phyloP scores from a whole-genome alignment of 768 basidiomycete genomes.

The Leucosporidium creatinivorum region DNA sequence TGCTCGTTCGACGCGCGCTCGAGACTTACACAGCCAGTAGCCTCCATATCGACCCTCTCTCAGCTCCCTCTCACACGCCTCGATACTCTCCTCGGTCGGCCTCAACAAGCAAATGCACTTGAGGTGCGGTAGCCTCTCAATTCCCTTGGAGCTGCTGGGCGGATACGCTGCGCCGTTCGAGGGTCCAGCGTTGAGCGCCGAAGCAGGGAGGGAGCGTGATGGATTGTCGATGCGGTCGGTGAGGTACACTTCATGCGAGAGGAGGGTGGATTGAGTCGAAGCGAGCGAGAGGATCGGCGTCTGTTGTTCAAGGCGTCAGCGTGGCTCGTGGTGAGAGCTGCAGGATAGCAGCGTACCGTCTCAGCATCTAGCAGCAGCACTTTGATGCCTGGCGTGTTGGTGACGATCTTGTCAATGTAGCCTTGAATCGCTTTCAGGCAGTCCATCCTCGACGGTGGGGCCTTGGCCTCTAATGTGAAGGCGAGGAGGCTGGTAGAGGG shows the following conservation, averaged over 20 bases:
- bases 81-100: slow-evolving; percentile 70
- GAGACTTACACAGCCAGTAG: slow-evolving; percentile 96
- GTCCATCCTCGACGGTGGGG: slow-evolving; percentile 59
- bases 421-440: slow-evolving; percentile 90
- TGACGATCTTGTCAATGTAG: slow-evolving; percentile 82
- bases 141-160: slow-evolving; percentile 44
- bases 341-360: slow-evolving; percentile 55
- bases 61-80: slow-evolving; percentile 73
- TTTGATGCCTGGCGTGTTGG: slow-evolving; percentile 73
- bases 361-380: slow-evolving; percentile 88
- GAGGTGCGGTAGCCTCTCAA: slow-evolving; percentile 90
- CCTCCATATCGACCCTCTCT: slow-evolving; percentile 89
- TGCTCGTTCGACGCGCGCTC: background rate
- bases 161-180: slow-evolving; percentile 7
- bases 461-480: too few species aligned
- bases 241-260: slow-evolving; percentile 94
- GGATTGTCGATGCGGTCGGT: slow-evolving; percentile 96
- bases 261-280: slow-evolving; percentile 82
- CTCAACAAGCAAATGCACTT: slow-evolving; percentile 94
- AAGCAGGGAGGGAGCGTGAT: slow-evolving; percentile 15
- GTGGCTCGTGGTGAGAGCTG: background rate
- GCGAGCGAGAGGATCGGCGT: slow-evolving; percentile 94
- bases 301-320: slow-evolving; percentile 38
- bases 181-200: background rate
- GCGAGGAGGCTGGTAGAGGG: background rate